Base-by-base conservation (phyloP, 345 rosid species). In the Camelina hispida region DNA sequence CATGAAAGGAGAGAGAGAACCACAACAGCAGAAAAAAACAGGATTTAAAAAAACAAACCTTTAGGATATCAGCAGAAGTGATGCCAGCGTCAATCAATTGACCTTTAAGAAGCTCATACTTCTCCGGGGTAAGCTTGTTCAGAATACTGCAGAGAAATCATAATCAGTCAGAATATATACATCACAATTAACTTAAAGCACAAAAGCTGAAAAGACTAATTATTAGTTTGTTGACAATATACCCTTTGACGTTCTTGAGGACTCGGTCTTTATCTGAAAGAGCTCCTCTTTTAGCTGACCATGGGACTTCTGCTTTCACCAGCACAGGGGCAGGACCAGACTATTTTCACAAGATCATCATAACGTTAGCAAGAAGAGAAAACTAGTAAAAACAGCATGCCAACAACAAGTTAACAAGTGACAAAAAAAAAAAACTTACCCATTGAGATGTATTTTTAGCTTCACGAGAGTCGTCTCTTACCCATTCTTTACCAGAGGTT, bases 101-200 rank as follows among this genome's bases (percentile, higher is more conserved):
- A 77, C 89, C 93, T 85, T 90, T 88, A 57, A 93, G 98, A 72
- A 93, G 56, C 80, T 88, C 94, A 64, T 85, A 90, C 81, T 88
- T 93, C 82, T 87, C 94, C 6, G 98, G 98, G 7, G 96, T 88
- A 68, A 90, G 85, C 83, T 90, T 93, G 85, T 93, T 90, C 77
- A 90, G 77, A 55, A 93, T 93, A 51, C 96, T 87, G 91, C 78
- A 82, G 15, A 60, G 40, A 66, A 4, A 43, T 37, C 46, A 61
- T n/a, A 72, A 71, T 61, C 2, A 54, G 64, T 40, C 14, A 62
- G 4, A 35, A 60, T 28, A 61, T 12, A 38, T 30, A 70, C 22
- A 44, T 44, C 51, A 57, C 18, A 17, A 50, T 13, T 9, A 32
- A 32, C 55, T 60, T 63, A 14, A 64, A 43, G 22, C 9, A 54